A percentile compares a stretch with the other conserved stretches of the same genome.
Evolutionary conservation across 495 filamentous ascomycete genomes (phyloP).

Genomic region (Tuber aestivum): DNA sequence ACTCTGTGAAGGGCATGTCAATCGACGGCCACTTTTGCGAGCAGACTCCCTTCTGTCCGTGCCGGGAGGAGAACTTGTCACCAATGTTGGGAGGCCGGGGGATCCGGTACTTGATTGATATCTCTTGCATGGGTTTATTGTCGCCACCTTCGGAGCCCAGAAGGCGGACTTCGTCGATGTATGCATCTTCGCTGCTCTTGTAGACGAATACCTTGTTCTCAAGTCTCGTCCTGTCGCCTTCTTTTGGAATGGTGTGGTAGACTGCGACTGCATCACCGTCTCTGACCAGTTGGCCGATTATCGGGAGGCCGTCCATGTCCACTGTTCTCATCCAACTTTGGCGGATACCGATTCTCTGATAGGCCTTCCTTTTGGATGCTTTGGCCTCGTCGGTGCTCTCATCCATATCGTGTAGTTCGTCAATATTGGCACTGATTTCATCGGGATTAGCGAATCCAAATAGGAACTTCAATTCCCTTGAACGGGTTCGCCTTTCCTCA

Average conservation of each 20-base stretch:
- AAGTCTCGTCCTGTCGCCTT: conserved; percentile 63
- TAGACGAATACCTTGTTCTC: conserved; percentile 79
- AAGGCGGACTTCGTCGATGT: conserved; percentile 85
- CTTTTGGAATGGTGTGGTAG: conserved; percentile 77
- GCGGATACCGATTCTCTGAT: conserved; percentile 51
- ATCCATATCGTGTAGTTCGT: conserved; percentile 43
- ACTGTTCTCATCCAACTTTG: conserved; percentile 61
- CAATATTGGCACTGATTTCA: conserved; percentile 45
- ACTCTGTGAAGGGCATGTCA: conserved; percentile 97
- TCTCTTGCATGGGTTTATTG: conserved; percentile 69
- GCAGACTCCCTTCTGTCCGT: conserved; percentile 95
- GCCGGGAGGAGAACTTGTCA: conserved; percentile 96
- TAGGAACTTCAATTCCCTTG: conserved; percentile 42
- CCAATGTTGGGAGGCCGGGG: conserved; percentile 88
- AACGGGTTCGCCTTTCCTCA: conserved; percentile 59
- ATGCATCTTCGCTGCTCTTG: conserved; percentile 80
- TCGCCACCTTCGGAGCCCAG: conserved; percentile 60
- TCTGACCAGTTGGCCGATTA: conserved; percentile 65
- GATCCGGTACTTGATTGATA: conserved; percentile 88
- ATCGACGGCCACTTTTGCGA: conserved; percentile 92
- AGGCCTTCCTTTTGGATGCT: conserved; percentile 25
- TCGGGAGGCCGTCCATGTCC: conserved; percentile 80
- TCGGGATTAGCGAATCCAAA: conserved; percentile 40
- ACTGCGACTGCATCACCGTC: conserved; percentile 81
- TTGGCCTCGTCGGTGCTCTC: conserved; percentile 28